Conservation (phyloP, 805 yeast genomes). For the Yarrowia yakushimensis region DNA sequence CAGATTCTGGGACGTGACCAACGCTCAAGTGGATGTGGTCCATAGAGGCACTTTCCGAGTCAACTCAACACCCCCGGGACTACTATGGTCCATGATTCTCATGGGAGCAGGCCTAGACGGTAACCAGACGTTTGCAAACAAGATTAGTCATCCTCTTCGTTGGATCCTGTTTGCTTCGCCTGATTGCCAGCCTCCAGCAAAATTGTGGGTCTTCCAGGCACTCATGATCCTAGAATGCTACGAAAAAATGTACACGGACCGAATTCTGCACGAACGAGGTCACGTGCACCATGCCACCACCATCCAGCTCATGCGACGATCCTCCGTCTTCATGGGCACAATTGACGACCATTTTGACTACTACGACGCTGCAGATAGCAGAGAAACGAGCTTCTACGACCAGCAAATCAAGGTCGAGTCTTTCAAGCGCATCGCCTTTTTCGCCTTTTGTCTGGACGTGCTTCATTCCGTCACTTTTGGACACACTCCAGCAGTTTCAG, state of each 20-base stretch:
- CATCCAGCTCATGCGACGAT: conserved; percentile 69
- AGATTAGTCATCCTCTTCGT: conserved; percentile 57
- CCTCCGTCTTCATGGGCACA: conserved; percentile 53
- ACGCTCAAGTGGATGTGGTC: conserved; percentile 56
- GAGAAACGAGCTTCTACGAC: background rate
- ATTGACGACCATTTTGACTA: conserved; percentile 26
- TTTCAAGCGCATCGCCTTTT: conserved; percentile 70
- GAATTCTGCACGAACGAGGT: conserved; percentile 74
- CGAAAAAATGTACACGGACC: conserved; percentile 67
- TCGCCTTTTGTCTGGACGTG: conserved; percentile 79
- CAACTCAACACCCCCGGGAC: conserved; percentile 45
- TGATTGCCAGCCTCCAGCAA: conserved; percentile 73
- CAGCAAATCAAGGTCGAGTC: conserved; percentile 49
- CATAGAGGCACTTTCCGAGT: conserved; percentile 60
- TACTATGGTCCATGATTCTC: conserved; percentile 53
- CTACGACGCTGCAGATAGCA: conserved; percentile 17
- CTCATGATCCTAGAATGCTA: conserved; percentile 70
- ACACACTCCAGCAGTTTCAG: conserved; percentile 56
- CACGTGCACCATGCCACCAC: conserved; percentile 86
- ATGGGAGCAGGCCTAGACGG: conserved; percentile 50
- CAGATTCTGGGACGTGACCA: conserved; percentile 56
- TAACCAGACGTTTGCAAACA: conserved; percentile 42
- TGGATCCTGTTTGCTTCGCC: conserved; percentile 67
- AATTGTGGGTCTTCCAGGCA: conserved; percentile 72
- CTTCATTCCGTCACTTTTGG: conserved; percentile 76